Conservation (phyloP, 2,329 filamentous ascomycete genomes). For the Monosporascus sp. region DNA sequence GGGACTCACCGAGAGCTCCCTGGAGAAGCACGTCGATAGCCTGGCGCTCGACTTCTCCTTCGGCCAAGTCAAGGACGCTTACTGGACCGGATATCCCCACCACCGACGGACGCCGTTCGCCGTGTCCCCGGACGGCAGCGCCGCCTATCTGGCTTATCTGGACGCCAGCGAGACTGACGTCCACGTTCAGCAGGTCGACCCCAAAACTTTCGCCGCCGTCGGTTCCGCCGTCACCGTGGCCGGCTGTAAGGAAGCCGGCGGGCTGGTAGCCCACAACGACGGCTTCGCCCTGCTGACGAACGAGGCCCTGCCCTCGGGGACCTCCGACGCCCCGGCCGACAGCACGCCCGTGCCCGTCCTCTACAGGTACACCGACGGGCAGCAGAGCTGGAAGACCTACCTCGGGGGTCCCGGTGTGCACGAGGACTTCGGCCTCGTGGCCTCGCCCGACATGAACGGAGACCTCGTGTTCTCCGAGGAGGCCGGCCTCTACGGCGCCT, state of each 20-base stretch:
- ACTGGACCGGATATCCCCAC: constrained; percentile 58
- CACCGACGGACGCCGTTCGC: constrained; percentile 59
- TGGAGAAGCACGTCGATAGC: constrained; percentile 32
- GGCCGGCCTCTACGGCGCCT: constrained; percentile 54
- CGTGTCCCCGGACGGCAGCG: constrained; percentile 55
- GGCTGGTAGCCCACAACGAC: constrained; percentile 57
- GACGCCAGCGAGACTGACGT: constrained; percentile 51
- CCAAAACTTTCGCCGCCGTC: constrained; percentile 47
- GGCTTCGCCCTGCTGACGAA: constrained; percentile 60
- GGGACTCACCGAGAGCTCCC: constrained; percentile 11
- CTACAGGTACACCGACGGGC: constrained; percentile 53
- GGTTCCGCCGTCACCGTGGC: constrained; percentile 47
- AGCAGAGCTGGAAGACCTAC: constrained; percentile 53
- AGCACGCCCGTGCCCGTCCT: constrained; percentile 50
- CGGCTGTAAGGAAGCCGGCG: constrained; percentile 55
- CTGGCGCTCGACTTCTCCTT: constrained; percentile 47
- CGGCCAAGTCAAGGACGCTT: constrained; percentile 53
- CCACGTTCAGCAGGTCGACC: constrained; percentile 52
- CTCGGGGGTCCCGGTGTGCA: constrained; percentile 54
- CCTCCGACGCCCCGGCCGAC: constrained; percentile 41
- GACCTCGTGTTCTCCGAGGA: constrained; percentile 56
- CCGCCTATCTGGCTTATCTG: constrained; percentile 56
- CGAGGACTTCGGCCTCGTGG: constrained; percentile 38
- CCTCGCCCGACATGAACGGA: constrained; percentile 56
- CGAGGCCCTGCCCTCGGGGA: constrained; percentile 47